Percentiles rank a stretch among this genome's conserved stretches.
These are phyloP conservation scores for Dryadomyces quercivorus DNA, from an alignment of 2,329 filamentous ascomycete species.

Conservation along the genomic window DNA sequence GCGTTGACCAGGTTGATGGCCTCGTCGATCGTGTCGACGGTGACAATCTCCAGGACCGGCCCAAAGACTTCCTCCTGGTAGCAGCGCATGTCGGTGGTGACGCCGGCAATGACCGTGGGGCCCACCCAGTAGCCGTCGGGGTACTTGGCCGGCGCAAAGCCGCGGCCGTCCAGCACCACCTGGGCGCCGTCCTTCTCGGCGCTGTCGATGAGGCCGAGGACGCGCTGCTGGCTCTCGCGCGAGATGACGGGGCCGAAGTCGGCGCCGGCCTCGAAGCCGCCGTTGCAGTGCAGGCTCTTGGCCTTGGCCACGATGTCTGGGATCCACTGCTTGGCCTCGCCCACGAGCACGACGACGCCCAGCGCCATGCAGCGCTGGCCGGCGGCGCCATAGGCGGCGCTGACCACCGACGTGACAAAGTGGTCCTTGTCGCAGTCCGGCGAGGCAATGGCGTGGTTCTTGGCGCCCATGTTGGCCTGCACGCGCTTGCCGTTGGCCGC, in stretches of 20 bases:
- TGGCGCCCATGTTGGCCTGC: slow-evolving; percentile 76
- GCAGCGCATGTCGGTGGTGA: slow-evolving; percentile 69
- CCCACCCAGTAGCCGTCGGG: slow-evolving; percentile 76
- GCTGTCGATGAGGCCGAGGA: slow-evolving; percentile 60
- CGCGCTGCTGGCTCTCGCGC: slow-evolving; percentile 63
- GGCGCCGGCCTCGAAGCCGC: slow-evolving; percentile 67
- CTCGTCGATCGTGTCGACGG: slow-evolving; percentile 64
- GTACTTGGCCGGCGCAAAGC: slow-evolving; percentile 61
- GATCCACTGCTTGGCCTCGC: slow-evolving; percentile 74
- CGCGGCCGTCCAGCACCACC: slow-evolving; percentile 67
- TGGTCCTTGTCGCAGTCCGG: slow-evolving; percentile 85
- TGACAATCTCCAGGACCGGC: slow-evolving; percentile 69
- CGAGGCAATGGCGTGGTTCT: slow-evolving; percentile 76
- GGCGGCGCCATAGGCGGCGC: slow-evolving; percentile 73
- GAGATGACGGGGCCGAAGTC: slow-evolving; percentile 75
- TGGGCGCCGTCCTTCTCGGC: slow-evolving; percentile 71
- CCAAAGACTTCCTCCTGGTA: slow-evolving; percentile 80
- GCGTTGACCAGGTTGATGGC: slow-evolving; percentile 70
- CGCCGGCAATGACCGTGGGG: slow-evolving; percentile 71
- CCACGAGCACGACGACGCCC: slow-evolving; percentile 69
- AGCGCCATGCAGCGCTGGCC: slow-evolving; percentile 82
- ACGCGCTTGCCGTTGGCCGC: slow-evolving; percentile 79
- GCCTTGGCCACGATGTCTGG: slow-evolving; percentile 64
- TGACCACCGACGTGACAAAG: slow-evolving; percentile 69
- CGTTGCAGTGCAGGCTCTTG: slow-evolving; percentile 60